Evolutionary conservation across 371 early-diverging fungal species (phyloP).

Genomic region (Capniomyces stellatus): DNA sequence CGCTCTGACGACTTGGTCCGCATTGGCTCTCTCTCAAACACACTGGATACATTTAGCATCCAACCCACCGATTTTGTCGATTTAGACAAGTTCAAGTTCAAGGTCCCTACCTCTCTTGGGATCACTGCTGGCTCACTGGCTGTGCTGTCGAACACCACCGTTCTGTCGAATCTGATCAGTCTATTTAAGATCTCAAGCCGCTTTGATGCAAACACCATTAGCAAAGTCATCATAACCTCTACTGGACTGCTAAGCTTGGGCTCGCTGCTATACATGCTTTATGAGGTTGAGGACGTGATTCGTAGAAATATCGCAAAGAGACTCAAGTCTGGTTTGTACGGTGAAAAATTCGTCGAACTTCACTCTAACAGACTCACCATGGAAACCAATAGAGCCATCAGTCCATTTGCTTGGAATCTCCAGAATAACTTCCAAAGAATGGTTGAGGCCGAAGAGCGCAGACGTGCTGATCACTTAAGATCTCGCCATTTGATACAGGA

Average conservation of each 20-base stretch:
- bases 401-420: constrained; percentile 70
- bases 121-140: constrained; percentile 20
- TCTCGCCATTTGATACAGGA: constrained; percentile 38
- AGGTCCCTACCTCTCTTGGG: constrained; percentile 19
- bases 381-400: constrained; percentile 52
- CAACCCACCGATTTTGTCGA: constrained; percentile 9
- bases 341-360: constrained; percentile 36
- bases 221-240: constrained; percentile 19
- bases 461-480: constrained; percentile 38
- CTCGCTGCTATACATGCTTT: constrained; percentile 51
- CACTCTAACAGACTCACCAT: constrained; percentile 54
- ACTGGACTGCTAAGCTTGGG: constrained; percentile 37
- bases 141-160: constrained; percentile 16
- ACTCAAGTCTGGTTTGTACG: constrained; percentile 33
- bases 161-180: constrained; percentile 15
- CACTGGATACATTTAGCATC: constrained; percentile 18
- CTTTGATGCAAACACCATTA: constrained; percentile 11
- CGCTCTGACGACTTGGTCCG: constrained; percentile 1
- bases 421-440: constrained; percentile 63
- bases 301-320: constrained; percentile 62
- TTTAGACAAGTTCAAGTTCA: constrained; percentile 1
- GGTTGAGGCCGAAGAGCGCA: constrained; percentile 51
- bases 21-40: background rate
- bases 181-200: constrained; percentile 12
- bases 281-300: constrained; percentile 65